Conservation (phyloP, 2,329 filamentous ascomycete species). For the Alternaria gaisen region DNA sequence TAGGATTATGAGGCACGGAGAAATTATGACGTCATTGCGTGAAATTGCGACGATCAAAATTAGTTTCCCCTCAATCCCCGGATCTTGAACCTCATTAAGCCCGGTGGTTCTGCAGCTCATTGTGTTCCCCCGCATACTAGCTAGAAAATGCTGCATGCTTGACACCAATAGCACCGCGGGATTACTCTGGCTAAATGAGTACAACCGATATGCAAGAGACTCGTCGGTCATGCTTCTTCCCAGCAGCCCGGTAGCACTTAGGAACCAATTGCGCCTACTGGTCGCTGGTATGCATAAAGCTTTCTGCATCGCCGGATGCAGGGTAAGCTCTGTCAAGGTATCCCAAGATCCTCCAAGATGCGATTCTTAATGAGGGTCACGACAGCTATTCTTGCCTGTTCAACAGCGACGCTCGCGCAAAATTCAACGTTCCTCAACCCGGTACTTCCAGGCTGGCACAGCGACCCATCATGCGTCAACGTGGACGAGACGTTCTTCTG, state of each 20-base stretch:
- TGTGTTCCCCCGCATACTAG: not conserved
- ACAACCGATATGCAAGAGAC: not conserved
- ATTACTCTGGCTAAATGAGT: not conserved
- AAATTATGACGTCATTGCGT: constrained; percentile 1
- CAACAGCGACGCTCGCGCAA: not conserved
- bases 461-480: constrained; percentile 57
- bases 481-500: constrained; percentile 56
- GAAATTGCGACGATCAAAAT: not conserved
- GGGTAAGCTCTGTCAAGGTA: not conserved
- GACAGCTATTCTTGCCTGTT: not conserved
- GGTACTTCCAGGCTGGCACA: constrained; percentile 60
- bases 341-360: not conserved
- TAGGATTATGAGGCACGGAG: not conserved
- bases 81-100: not conserved
- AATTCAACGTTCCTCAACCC: constrained; percentile 50
- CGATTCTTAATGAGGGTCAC: not conserved
- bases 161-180: not conserved
- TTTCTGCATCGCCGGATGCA: not conserved
- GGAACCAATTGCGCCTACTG: not conserved
- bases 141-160: not conserved
- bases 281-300: not conserved
- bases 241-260: not conserved
- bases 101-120: constrained; percentile 1
- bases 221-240: not conserved
- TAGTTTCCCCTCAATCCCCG: not conserved